Evolutionary conservation across 2,329 filamentous ascomycete species (phyloP), one percentile per base, ranked within the genome.

Genomic region (Trichoderma oligosporum): DNA sequence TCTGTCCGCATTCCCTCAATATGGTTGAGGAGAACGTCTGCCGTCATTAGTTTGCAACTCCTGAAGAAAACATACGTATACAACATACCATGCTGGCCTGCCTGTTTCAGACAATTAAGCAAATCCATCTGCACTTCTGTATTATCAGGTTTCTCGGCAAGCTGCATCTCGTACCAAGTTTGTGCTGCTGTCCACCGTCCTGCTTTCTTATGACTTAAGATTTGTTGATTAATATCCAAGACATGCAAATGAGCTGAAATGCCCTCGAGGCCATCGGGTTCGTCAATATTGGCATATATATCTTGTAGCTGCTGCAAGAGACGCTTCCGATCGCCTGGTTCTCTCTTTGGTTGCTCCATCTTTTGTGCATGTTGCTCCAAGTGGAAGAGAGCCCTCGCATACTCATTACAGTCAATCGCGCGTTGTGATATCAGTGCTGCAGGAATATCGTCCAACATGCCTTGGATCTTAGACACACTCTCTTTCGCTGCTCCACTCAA

Each of bases 271-370:
- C 93, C 92, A 71, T 99, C 94, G 0, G 94, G 95, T 65, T 99
- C 94, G 67, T 99, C 94, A 60, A 99, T 97, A 65, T 97, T 89
- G 1, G 91, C 90, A 71, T 99, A 99, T 16, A 99, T 96, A 53
- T 93, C 86, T 67, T 97, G 93, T 22, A 99, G 76, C 60, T 86
- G 84, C 63, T 91, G 84, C 59, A 95, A 82, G 4, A 94, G 78
- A 22, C 83, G 79, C 53, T 87, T 79, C n/a, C 81, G 75, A 20
- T 84, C 80, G 2, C 78, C 76, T 1, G 75, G 71, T 1, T 78
- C 76, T 24, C 75, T 67, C 31, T 75, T 74, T n/a, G 71, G 66
- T 24, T 74, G 73, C 27, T 78, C 73, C 55, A 78, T 70, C 59
- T 79, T 75, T 55, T 77, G 76, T 57, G 92, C 92, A 68, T 96